Base-by-base conservation (phyloP, 2,329 filamentous ascomycete species). In the Sphaerulina musiva region DNA sequence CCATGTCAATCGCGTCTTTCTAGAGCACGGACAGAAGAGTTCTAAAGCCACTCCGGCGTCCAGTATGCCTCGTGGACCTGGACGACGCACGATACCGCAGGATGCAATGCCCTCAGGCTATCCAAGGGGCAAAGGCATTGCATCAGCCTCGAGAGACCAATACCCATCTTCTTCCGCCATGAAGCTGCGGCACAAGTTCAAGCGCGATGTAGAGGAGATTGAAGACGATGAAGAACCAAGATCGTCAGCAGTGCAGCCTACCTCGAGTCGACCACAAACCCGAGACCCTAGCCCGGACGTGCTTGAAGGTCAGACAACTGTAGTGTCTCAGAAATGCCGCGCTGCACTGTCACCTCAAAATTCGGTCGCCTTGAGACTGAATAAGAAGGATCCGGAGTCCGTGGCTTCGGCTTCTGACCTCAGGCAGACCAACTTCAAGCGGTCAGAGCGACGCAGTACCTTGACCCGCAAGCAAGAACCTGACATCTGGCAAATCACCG, bases 281-380 rank as follows among this genome's bases (percentile, higher is more conserved):
- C 41, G 36, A n/a, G 50, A 50, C 5, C 43, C 43, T 8, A 58
- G 56, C 23, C 39, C 48, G 31, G 56, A 58, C 14, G 50, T 32
- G n/a, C 49, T 58, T 11, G 26, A 46, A 12, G 53, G 53, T 1
- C 53, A 11, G 8, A 43, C 26, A 1, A 58, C 56, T 29, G 26
- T 58, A 1, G 42, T 10, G 26, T 34, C 45, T 12, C 42, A 40
- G 26, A 32, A 17, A 6, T 43, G 36, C 39, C 34, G 46, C n/a
- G 53, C 40, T 12, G 39, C 36, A 3, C 49, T 46, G 3, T 50
- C 54, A 2, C 17, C 40, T 31, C 51, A 55, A 41, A 20, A 11
- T 8, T 11, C 4, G 4, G 12, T 38, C 12, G 4, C 34, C 10
- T 6, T n/a, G 34, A n/a, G 12, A 38, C 10, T 11, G 12, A n/a